Conservation (phyloP, 2,329 filamentous ascomycete species). For the Cercospora sp. region DNA sequence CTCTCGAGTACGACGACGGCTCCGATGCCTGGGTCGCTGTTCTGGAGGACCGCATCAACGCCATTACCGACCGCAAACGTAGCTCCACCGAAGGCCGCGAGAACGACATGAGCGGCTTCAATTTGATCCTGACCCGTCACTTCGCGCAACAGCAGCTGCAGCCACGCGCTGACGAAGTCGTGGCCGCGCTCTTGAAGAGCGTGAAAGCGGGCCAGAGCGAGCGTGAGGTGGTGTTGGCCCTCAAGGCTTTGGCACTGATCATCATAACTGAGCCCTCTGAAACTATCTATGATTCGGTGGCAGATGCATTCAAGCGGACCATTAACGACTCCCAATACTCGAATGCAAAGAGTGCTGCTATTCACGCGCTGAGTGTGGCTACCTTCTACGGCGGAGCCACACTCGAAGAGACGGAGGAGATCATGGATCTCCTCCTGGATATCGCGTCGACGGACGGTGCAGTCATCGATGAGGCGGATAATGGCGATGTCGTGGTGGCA, state of each 20-base stretch:
- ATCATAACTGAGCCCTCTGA: constrained; percentile 67
- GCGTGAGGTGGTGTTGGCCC: constrained; percentile 67
- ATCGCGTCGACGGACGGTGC: constrained; percentile 79
- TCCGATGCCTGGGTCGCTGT: constrained; percentile 62
- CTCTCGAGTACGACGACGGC: constrained; percentile 54
- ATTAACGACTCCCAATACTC: constrained; percentile 68
- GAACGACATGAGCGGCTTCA: constrained; percentile 61
- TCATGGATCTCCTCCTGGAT: constrained; percentile 74
- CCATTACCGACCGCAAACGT: constrained; percentile 75
- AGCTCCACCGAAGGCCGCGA: constrained; percentile 72
- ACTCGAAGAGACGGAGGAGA: constrained; percentile 64
- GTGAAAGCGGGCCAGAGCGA: constrained; percentile 68
- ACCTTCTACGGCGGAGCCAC: constrained; percentile 75
- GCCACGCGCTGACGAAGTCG: constrained; percentile 59
- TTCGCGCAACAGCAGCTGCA: constrained; percentile 66
- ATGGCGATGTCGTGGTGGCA: constrained; percentile 68
- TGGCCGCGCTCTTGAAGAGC: constrained; percentile 67
- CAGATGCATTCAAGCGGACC: constrained; percentile 59
- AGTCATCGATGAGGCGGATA: constrained; percentile 69
- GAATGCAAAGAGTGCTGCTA: constrained; percentile 66
- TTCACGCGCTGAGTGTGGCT: constrained; percentile 72
- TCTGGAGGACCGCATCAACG: constrained; percentile 66
- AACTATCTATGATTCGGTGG: constrained; percentile 64
- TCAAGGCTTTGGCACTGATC: constrained; percentile 72
- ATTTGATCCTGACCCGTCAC: constrained; percentile 66